These are phyloP conservation scores for Chenopodium quinoa DNA, from an alignment of 148 eudicot species.

Conservation along the genomic window DNA sequence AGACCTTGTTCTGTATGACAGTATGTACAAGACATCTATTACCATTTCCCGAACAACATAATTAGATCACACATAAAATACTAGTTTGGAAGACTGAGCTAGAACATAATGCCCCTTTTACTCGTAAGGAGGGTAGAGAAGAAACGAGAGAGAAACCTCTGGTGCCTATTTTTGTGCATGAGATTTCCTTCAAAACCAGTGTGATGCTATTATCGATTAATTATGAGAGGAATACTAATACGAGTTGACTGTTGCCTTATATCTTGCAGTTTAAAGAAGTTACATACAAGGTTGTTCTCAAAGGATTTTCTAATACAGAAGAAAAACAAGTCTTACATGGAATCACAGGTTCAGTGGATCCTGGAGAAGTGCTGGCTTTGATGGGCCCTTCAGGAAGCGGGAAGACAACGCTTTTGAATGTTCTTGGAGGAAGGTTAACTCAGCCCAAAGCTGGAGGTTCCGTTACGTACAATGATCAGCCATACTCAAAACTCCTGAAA, in stretches of 20 bases:
- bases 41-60: background rate
- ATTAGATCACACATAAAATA: background rate
- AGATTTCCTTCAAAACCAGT: background rate
- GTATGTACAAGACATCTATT: constrained; percentile 54
- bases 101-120: background rate
- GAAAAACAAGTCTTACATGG: constrained; percentile 79
- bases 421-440: constrained; percentile 74
- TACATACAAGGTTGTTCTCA: constrained; percentile 62
- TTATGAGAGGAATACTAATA: constrained; percentile 3
- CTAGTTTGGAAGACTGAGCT: background rate
- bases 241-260: background rate
- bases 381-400: constrained; percentile 99
- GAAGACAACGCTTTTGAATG: constrained; percentile 78
- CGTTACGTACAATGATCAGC: constrained; percentile 80
- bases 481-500: constrained; percentile 75
- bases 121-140: background rate
- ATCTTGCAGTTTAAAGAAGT: constrained; percentile 78
- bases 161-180: background rate
- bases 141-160: background rate
- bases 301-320: constrained; percentile 54
- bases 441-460: constrained; percentile 52
- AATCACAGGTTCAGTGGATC: constrained; percentile 77
- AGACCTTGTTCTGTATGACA: constrained; percentile 48
- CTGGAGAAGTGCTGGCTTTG: constrained; percentile 88
- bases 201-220: background rate